These are phyloP conservation scores for Cladosporium sp. DNA, from an alignment of 2,329 filamentous ascomycete genomes.

Conservation along the genomic window DNA sequence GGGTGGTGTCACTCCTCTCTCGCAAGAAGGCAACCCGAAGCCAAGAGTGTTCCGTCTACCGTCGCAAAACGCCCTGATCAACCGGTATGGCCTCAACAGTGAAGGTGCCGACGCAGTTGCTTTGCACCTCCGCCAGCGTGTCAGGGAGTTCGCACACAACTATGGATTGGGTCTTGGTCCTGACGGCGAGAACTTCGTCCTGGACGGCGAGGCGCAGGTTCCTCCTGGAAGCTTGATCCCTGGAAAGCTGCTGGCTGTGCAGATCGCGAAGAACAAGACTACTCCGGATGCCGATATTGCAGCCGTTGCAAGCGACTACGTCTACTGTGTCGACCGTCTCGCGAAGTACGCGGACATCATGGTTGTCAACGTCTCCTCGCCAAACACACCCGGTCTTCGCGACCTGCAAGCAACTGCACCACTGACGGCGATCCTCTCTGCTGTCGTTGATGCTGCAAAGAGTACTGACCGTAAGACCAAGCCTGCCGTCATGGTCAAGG, in stretches of 20 bases:
- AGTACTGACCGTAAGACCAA: slow-evolving; percentile 65
- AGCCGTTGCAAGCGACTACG: slow-evolving; percentile 74
- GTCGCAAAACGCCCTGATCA: slow-evolving; percentile 81
- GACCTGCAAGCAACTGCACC: slow-evolving; percentile 82
- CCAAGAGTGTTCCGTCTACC: slow-evolving; percentile 86
- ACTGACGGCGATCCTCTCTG: slow-evolving; percentile 71
- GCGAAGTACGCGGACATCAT: slow-evolving; percentile 89
- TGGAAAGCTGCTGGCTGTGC: slow-evolving; percentile 79
- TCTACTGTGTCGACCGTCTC: slow-evolving; percentile 80
- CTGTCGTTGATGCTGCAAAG: slow-evolving; percentile 76
- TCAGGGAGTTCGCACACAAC: slow-evolving; percentile 70
- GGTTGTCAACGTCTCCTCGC: slow-evolving; percentile 97
- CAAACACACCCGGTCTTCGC: slow-evolving; percentile 88
- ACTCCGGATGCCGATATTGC: slow-evolving; percentile 82
- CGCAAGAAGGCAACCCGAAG: slow-evolving; percentile 81
- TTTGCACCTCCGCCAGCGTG: slow-evolving; percentile 68
- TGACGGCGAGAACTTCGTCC: slow-evolving; percentile 63
- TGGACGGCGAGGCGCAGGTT: slow-evolving; percentile 72
- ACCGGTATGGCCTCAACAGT: slow-evolving; percentile 93
- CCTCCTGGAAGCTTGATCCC: slow-evolving; percentile 75
- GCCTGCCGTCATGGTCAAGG: slow-evolving; percentile 93
- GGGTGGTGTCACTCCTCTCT: slow-evolving; percentile 81
- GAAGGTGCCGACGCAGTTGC: slow-evolving; percentile 86
- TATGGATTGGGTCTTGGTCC: slow-evolving; percentile 62
- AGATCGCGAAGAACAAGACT: slow-evolving; percentile 94